Evolutionary conservation across 441 rosid species (phyloP), one percentile per base, ranked within the genome.

Genomic region (Pelargonium cotyledonis): DNA sequence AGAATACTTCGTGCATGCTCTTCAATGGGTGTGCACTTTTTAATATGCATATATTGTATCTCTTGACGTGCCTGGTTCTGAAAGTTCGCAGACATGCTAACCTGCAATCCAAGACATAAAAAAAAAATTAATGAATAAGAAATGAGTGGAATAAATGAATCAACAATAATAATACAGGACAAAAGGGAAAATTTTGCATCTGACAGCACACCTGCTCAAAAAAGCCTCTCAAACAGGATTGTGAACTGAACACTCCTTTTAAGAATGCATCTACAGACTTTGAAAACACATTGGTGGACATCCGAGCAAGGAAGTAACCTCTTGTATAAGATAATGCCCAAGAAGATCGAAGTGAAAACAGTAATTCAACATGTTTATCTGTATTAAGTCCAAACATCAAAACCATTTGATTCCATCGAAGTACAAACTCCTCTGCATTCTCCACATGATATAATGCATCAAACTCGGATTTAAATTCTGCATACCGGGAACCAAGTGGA

Each of bases 11-110:
- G 84, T 18, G 95, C 95, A 51, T 91, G 95, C 72, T 85, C 93
- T 85, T 93, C 98, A 77, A 93, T 88, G 40, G 95, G 98, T 80
- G 84, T 83, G 83, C 85, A 81, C 14, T 95, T 87, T 77, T 85
- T 91, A 68, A 80, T 58, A 69, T 70, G 85, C 76, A 81, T 71
- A 74, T 77, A 87, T 67, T 78, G 89, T 72, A 82, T 70, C 49
- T 53, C 79, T 44, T 82, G 81, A 62, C 67, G 68, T 63, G 66
- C 68, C 73, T 76, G 85, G 77, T 77, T 85, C 74, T 72, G 74
- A 40, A 81, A 73, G 72, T 75, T 78, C 63, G 86, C 85, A n/a
- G 96, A 82, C 62, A 75, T 68, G 69, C 81, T 75, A 69, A 89
- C 86, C 96, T 89, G 82, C 73, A 71, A 55, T 60, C 61, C 72